phyloP scores from a whole-genome alignment of 2,329 filamentous ascomycete species.

The Gliomastix tumulicola region DNA sequence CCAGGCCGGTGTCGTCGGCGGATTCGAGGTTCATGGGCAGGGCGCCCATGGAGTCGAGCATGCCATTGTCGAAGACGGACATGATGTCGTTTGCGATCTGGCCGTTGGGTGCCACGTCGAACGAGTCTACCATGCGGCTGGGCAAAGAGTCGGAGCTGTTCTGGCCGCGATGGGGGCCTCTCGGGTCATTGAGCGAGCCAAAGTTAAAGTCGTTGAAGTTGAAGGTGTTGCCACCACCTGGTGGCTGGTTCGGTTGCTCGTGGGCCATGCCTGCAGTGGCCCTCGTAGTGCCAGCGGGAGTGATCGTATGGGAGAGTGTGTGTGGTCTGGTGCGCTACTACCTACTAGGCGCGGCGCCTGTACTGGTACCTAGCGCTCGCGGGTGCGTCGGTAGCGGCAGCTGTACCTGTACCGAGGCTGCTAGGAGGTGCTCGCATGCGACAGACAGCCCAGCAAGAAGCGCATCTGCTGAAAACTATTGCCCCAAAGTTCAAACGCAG shows the following conservation, averaged over 20 bases:
- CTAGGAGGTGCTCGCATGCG: too few species aligned
- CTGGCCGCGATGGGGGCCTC: slow-evolving; percentile 8
- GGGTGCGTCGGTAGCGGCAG: too few species aligned
- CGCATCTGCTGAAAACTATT: too few species aligned
- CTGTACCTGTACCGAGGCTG: too few species aligned
- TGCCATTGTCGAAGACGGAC: slow-evolving; percentile 34
- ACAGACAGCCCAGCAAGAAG: too few species aligned
- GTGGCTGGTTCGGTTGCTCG: slow-evolving; percentile 22
- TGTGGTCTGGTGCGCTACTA: too few species aligned
- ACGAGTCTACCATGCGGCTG: too few species aligned
- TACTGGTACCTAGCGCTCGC: too few species aligned
- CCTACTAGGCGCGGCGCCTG: too few species aligned
- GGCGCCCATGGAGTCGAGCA: slow-evolving; percentile 27
- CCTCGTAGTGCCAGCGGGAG: slow-evolving; percentile 13
- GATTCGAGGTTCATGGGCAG: slow-evolving; percentile 37
- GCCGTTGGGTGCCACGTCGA: slow-evolving; percentile 11
- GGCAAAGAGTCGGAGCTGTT: background rate
- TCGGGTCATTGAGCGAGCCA: slow-evolving; percentile 16
- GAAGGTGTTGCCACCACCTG: slow-evolving; percentile 13
- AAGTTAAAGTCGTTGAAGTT: slow-evolving; percentile 12
- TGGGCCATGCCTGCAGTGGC: slow-evolving; percentile 24
- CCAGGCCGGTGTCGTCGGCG: slow-evolving; percentile 15
- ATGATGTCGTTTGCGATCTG: slow-evolving; percentile 31
- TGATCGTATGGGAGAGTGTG: too few species aligned
- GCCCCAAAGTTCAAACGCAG: too few species aligned